These are phyloP conservation scores for Amanita inopinata DNA, from an alignment of 768 basidiomycete species.

Conservation along the genomic window DNA sequence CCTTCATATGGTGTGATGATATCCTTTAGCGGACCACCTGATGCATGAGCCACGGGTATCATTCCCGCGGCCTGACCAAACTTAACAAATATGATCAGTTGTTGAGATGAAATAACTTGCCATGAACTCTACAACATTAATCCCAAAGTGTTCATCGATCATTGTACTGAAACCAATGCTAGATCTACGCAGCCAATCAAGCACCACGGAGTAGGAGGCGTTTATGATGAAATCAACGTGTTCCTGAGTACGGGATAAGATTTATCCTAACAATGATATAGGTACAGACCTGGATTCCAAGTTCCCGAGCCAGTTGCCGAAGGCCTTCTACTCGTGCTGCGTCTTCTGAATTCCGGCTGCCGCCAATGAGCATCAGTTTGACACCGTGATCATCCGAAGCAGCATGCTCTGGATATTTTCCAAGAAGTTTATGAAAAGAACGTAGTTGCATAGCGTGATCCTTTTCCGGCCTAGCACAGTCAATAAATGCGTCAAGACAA, in stretches of 20 bases:
- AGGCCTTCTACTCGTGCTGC: conserved; percentile 56
- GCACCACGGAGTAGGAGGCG: conserved; percentile 62
- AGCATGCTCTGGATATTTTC: conserved; percentile 50
- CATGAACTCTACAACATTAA: conserved; percentile 98
- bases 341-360: conserved; percentile 74
- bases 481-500: background rate
- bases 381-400: conserved; percentile 23
- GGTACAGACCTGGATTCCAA: conserved; percentile 52
- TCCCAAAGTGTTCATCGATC: conserved; percentile 98
- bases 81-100: background rate
- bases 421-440: conserved; percentile 54
- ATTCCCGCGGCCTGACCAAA: conserved; percentile 76
- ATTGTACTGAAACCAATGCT: conserved; percentile 91
- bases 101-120: conserved; percentile 30
- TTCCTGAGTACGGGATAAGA: conserved; percentile 32
- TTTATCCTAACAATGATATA: background rate
- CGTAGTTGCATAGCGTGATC: conserved; percentile 76
- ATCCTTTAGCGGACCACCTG: conserved; percentile 85
- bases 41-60: conserved; percentile 86
- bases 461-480: conserved; percentile 72
- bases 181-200: conserved; percentile 61
- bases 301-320: conserved; percentile 43
- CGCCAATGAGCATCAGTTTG: conserved; percentile 72
- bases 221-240: conserved; percentile 77
- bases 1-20: conserved; percentile 79